Evolutionary conservation across 176 grass and related monocot genomes (phyloP), one percentile per base, ranked within the genome.

Genomic region (maize (Zea mays)): DNA sequence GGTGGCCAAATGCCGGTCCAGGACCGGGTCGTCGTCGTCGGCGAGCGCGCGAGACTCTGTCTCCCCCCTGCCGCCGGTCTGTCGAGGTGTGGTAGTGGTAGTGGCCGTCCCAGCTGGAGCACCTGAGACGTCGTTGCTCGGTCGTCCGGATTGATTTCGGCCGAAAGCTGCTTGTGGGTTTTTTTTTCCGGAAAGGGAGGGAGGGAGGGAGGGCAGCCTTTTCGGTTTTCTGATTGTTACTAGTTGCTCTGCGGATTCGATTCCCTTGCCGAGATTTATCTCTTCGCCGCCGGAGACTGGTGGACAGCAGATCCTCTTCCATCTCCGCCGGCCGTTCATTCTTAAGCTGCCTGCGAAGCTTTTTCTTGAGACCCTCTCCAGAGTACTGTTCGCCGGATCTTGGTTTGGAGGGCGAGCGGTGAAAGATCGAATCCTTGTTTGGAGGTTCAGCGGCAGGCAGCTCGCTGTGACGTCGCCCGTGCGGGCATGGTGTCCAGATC

Each of bases 401-500:
- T 70, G 67, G 63, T 70, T 46, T 49, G 33, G 15, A 6, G 33
- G 37, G 40, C 56, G 36, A 8, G 46, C 2, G 21, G 71, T 71
- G 54, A 73, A 73, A 52, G 69, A 58, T 27, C 55, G 34, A 74
- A 73, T 69, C 49, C 72, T 65, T n/a, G n/a, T 20, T 57, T 0
- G 52, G 7, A 3, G 55, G 3, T 57, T 57, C n/a, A 55, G 7
- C 51, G 5, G 5, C 51, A 27, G 27, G 27, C 1, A 17, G n/a
- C 54, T 57, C 41, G 69, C 33, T 61, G 33, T 76, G 49, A 41
- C 66, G 0, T 40, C 69, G 20, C 62, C 27, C 27, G 39, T 20
- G 12, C 21, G 61, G 40, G 65, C 71, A 97, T 97, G 94, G 89
- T 87, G 73, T 97, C 94, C n/a, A 97, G 85, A 78, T 97, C 94